Evolutionary conservation across 2,329 filamentous ascomycete genomes (phyloP).

Genomic region (Penicillium sp.): DNA sequence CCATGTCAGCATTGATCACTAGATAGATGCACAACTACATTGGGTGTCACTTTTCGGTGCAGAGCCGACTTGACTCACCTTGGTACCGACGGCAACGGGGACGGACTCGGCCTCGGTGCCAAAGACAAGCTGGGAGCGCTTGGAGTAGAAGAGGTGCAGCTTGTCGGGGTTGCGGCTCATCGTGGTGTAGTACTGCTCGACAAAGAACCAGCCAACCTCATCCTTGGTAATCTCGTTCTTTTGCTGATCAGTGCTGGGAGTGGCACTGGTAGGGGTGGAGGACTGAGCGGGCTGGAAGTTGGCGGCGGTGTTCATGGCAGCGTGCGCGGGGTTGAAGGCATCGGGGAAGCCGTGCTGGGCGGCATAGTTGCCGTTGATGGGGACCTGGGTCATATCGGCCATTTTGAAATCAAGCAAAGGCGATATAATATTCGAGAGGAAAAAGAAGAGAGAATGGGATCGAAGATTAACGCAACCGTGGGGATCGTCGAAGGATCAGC

Average conservation of each 20-base stretch:
- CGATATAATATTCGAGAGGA: slow-evolving; percentile 14
- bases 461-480: slow-evolving; percentile 24
- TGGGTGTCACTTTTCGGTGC: not conserved
- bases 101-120: slow-evolving; percentile 89
- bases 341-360: slow-evolving; percentile 46
- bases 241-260: slow-evolving; percentile 39
- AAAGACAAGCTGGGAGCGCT: slow-evolving; percentile 91
- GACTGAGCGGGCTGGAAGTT: slow-evolving; percentile 47
- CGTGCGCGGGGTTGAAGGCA: slow-evolving; percentile 41
- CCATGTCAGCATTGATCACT: slow-evolving; percentile 17
- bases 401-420: slow-evolving; percentile 31
- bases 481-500: slow-evolving; percentile 7
- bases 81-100: slow-evolving; percentile 82
- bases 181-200: slow-evolving; percentile 98
- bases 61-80: slow-evolving; percentile 60
- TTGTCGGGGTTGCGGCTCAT: slow-evolving; percentile 92
- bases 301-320: slow-evolving; percentile 40
- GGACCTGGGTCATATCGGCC: slow-evolving; percentile 47
- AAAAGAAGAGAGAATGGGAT: slow-evolving; percentile 19
- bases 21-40: slow-evolving; percentile 2
- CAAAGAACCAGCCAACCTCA: slow-evolving; percentile 98
- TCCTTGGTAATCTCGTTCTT: slow-evolving; percentile 69
- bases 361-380: slow-evolving; percentile 49
- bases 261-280: slow-evolving; percentile 45
- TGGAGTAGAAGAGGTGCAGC: slow-evolving; percentile 95